phyloP scores from a whole-genome alignment of 1,139 yeast genomes.

The Nakaseomyces glabratus region DNA sequence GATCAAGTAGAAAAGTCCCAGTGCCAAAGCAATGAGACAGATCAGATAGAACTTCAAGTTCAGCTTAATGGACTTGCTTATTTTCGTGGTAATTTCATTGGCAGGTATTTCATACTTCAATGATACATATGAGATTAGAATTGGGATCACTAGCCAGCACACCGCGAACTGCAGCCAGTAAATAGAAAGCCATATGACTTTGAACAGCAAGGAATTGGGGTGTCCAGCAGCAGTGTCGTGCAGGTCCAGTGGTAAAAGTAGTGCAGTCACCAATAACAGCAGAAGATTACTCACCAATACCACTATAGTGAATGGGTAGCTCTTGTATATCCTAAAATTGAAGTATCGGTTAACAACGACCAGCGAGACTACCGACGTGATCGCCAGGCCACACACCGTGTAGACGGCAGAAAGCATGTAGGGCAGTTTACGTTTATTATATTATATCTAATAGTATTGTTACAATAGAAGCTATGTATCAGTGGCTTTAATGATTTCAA shows the following conservation, averaged over 20 bases:
- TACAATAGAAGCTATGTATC: no score
- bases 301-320: constrained; percentile 19
- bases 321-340: constrained; percentile 24
- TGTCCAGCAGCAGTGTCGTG: not conserved
- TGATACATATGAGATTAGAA: constrained; percentile 26
- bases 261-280: constrained; percentile 23
- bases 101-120: constrained; percentile 21
- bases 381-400: constrained; percentile 6
- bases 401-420: constrained; percentile 5
- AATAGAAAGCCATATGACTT: constrained; percentile 21
- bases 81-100: constrained; percentile 12
- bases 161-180: constrained; percentile 28
- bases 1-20: constrained; percentile 23
- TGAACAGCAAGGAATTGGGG: constrained; percentile 8
- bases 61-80: constrained; percentile 19
- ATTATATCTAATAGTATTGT: no score
- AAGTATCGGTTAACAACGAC: constrained; percentile 23
- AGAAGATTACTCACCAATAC: constrained; percentile 22
- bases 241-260: constrained; percentile 26
- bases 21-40: constrained; percentile 18
- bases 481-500: no score
- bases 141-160: constrained; percentile 30
- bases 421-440: no score
- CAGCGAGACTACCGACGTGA: constrained; percentile 10
- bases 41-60: constrained; percentile 27